A percentile compares a stretch with the other conserved stretches of the same genome.
These are phyloP conservation scores for Yamadazyma membranifaciens DNA, from an alignment of 1,139 yeast species.

Conservation along the genomic window DNA sequence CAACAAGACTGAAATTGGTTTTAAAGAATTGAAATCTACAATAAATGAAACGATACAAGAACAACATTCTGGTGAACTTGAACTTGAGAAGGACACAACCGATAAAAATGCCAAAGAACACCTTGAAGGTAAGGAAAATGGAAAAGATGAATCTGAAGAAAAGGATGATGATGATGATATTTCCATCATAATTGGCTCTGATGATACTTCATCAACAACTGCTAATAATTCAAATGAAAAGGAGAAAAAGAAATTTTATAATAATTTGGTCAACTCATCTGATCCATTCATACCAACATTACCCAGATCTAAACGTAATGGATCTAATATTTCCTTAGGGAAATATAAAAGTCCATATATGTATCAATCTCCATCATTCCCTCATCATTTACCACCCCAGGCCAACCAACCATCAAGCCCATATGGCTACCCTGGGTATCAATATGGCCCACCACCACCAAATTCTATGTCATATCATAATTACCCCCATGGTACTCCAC, in stretches of 20 bases:
- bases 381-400: conserved; percentile 1
- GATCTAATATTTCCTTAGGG: conserved; percentile 24
- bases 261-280: conserved; percentile 19
- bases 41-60: conserved; percentile 9
- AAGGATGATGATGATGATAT: conserved; percentile 44
- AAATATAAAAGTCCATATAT: conserved; percentile 9
- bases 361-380: conserved; percentile 2
- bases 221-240: conserved; percentile 18
- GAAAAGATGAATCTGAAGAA: conserved; percentile 17
- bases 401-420: conserved; percentile 5
- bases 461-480: background rate
- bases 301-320: conserved; percentile 16
- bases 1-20: background rate
- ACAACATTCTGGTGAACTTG: conserved; percentile 8
- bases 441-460: background rate
- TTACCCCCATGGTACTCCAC: background rate
- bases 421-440: conserved; percentile 2
- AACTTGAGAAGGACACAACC: conserved; percentile 5
- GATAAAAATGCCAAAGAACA: background rate
- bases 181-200: conserved; percentile 43
- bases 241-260: conserved; percentile 15
- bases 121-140: background rate
- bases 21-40: background rate
- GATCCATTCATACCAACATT: conserved; percentile 19
- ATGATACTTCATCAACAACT: conserved; percentile 30